phyloP scores from a whole-genome alignment of 2,329 filamentous ascomycete species.

The Neofusicoccum sp. region DNA sequence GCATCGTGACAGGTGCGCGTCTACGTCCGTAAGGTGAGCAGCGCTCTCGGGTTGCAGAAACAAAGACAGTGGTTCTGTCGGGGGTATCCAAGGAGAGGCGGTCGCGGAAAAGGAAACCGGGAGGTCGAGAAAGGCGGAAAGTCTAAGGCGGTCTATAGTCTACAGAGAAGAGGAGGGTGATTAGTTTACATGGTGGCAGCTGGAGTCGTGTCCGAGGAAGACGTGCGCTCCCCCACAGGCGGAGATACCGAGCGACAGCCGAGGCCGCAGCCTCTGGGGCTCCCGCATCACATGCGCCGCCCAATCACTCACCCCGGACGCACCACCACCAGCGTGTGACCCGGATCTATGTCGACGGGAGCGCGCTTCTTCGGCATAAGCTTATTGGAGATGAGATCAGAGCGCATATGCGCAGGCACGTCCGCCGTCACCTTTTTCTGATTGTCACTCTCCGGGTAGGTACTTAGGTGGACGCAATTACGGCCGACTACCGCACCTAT shows the following conservation, averaged over 20 bases:
- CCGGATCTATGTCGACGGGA: neutral
- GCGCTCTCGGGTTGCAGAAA: neutral
- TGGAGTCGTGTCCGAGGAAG: constrained; percentile 1
- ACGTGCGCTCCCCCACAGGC: constrained; percentile 6
- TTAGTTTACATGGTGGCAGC: constrained; percentile 13
- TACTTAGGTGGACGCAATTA: no score
- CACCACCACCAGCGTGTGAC: neutral
- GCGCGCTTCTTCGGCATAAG: neutral
- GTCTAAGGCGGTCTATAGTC: neutral
- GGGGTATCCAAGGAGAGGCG: neutral
- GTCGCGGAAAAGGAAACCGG: neutral
- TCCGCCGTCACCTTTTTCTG: neutral
- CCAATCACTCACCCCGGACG: constrained; percentile 11
- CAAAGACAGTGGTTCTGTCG: neutral
- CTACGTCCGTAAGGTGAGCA: neutral
- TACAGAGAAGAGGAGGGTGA: constrained; percentile 2
- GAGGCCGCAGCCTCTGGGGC: constrained; percentile 12
- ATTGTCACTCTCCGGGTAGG: neutral
- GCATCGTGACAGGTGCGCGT: constrained; percentile 45
- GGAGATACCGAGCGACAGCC: constrained; percentile 7
- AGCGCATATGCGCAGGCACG: neutral
- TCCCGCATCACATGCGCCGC: constrained; percentile 8
- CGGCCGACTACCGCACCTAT: no score
- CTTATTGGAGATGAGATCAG: neutral
- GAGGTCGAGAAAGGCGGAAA: neutral